Percentiles rank a stretch among this genome's conserved stretches.
Conservation (phyloP, 73 alveolate species). For the Blepharisma stoltei region DNA sequence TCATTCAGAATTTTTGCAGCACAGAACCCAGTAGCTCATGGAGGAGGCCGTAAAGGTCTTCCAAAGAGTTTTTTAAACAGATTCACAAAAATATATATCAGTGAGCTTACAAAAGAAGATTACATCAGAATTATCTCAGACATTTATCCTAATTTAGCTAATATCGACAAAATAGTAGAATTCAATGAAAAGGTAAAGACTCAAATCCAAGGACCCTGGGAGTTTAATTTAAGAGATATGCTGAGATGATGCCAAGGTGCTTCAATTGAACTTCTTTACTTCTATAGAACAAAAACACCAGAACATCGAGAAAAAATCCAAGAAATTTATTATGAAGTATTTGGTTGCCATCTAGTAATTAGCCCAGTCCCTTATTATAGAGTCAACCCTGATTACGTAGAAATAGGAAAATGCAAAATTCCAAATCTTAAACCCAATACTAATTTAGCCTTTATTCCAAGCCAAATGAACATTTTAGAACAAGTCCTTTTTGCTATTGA, state of each 20-base stretch:
- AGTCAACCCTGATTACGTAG: too few relatives aligned
- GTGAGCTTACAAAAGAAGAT: slow-evolving; percentile 71
- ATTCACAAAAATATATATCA: slow-evolving; percentile 90
- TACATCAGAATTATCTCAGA: slow-evolving; percentile 52
- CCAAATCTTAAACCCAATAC: neutral
- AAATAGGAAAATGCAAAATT: too few relatives aligned
- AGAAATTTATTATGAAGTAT: neutral
- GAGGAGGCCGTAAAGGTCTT: slow-evolving; percentile 96
- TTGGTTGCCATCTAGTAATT: too few relatives aligned
- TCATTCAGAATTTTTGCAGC: slow-evolving; percentile 93
- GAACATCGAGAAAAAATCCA: neutral
- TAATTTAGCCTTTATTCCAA: neutral
- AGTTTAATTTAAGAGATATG: slow-evolving; percentile 77
- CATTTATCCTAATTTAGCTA: slow-evolving; percentile 41
- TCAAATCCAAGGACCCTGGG: slow-evolving; percentile 50
- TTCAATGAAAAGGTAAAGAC: neutral
- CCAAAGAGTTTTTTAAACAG: slow-evolving; percentile 98
- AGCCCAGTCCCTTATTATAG: too few relatives aligned
- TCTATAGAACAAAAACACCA: neutral
- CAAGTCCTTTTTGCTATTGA: neutral
- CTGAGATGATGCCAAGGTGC: slow-evolving; percentile 39
- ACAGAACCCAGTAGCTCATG: slow-evolving; percentile 93
- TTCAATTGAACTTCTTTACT: neutral
- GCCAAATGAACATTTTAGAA: neutral
- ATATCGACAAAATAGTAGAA: slow-evolving; percentile 27